Base-by-base conservation (phyloP, 2,329 filamentous ascomycete genomes). In the Falciphora oryzae region DNA sequence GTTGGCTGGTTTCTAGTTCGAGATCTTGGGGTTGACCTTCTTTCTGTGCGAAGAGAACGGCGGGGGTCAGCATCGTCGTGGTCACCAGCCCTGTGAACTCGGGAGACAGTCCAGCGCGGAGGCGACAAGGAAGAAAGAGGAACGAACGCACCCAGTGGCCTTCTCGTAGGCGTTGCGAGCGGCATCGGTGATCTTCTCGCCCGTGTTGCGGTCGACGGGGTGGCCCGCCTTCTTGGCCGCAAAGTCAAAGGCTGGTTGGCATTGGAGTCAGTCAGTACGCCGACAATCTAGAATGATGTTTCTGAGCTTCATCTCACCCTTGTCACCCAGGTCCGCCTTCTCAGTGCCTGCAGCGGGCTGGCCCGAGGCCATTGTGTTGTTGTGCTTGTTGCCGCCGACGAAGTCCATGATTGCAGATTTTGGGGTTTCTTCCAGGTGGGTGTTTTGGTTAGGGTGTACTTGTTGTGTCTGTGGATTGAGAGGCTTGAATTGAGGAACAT, bases 91-190 rank as follows among this genome's bases (percentile, higher is more conserved):
- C 59, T n/a, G 27, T 8, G 14, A 25, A 44, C 38, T 1, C 8
- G 32, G 32, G 32, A 32, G 32, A 44, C 38, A 44, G 16, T 29
- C 29, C n/a, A n/a, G n/a, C 16, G 3, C 13, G 6, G 10, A 61
- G 44, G 5, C n/a, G 44, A 50, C 16, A n/a, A 28, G 3, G 18
- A 4, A 44, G 50, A 61, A 25, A 28, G 10, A 56, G 11, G 59
- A 63, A 27, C 13, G 16, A 58, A 64, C 72, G 62, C 70, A 77
- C 75, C 76, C 77, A 31, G 77, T 77, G 6, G 68, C 50, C 72
- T 79, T 78, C 72, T 79, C 77, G 65, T 75, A 76, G 22, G 67
- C 65, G 22, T 65, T 64, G 25, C 77, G 75, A 10, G 69, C 68
- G 14, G 67, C 71, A 62, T 76, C 73, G 58, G 75, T 75, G 66